Percentiles rank a stretch among this genome's conserved stretches.
Evolutionary conservation across 225 moss, liverwort and hornwort genomes (phyloP).

Genomic region (Climacium dendroides): DNA sequence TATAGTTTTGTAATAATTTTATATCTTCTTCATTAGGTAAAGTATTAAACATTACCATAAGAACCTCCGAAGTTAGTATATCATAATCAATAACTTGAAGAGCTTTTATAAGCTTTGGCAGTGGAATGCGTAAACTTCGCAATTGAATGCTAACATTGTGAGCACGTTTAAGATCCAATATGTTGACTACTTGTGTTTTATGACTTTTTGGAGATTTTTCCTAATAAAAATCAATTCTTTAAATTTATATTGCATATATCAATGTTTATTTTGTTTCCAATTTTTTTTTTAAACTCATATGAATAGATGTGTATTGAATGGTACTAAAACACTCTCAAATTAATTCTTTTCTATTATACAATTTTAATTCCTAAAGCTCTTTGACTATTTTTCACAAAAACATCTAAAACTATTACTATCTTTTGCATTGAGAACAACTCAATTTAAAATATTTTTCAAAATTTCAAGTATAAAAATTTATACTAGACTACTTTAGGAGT

Average conservation of each 20-base stretch:
- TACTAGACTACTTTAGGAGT: rapidly evolving
- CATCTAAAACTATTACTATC: rapidly evolving
- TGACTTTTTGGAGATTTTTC: not conserved
- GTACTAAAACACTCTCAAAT: not conserved
- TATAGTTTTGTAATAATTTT: conserved; percentile 26
- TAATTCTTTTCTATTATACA: too few species aligned
- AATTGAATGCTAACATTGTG: conserved; percentile 86
- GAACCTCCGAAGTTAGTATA: conserved; percentile 47
- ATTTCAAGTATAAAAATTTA: not conserved
- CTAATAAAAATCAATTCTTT: not conserved
- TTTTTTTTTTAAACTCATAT: not conserved
- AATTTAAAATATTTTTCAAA: not conserved
- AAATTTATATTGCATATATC: too few species aligned
- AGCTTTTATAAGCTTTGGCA: conserved; percentile 51
- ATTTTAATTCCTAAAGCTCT: too few species aligned
- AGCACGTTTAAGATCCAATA: conserved; percentile 71
- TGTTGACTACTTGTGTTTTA: conserved; percentile 40
- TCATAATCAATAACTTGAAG: conserved; percentile 29
- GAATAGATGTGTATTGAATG: too few species aligned
- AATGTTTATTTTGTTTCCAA: not conserved
- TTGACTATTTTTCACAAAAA: not conserved
- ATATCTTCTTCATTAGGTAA: conserved; percentile 76
- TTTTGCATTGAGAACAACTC: not conserved
- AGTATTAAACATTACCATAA: conserved; percentile 78
- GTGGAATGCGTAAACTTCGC: conserved; percentile 58